Evolutionary conservation across 1,284 basidiomycete species (phyloP), one percentile per base, ranked within the genome.

Genomic region (Athelia psychrophila): DNA sequence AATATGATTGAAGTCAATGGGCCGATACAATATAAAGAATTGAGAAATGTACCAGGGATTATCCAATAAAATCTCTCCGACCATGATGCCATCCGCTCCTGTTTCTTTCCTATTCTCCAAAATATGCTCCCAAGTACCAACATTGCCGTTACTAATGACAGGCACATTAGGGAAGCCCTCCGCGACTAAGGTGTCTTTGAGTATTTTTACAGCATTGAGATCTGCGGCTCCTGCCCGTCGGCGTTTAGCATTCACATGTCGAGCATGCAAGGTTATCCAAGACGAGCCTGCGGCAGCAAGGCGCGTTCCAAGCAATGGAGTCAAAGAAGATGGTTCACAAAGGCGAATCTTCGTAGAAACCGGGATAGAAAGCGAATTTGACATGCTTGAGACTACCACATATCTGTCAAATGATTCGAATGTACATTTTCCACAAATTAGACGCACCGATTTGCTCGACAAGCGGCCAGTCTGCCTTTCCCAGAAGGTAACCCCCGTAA

Each of bases 121-220:
- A 10, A 91, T 63, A 62, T 91, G 84, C 30, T 66, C 64, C 68
- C 76, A 83, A 13, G 65, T 68, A 18, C 79, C 75, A 13, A 91
- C 89, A 58, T 91, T 91, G 15, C 89, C 88, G 60, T 91, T 91
- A 67, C 83, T 86, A 49, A 91, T 68, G 46, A 91, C 78, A 4
- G 81, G 84, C 2, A 88, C 68, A 46, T 27, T 23, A 5, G 25
- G 10, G n/a, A n/a, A n/a, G n/a, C 20, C 19, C n/a, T 22, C 38
- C 9, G 61, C 56, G 27, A 13, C 13, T 12, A 84, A 61, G 18
- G 64, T 63, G 2, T 77, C 68, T 59, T 81, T 83, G 22, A 90
- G 72, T 27, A 64, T 63, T 51, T 74, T 79, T 38, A 89, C 79
- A 54, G 81, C 72, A 44, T 67, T 67, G 18, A 91, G 76, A 58